These are phyloP conservation scores for Nyctanthes arbortristis DNA, from an alignment of 257 asterid genomes.

Conservation along the genomic window DNA sequence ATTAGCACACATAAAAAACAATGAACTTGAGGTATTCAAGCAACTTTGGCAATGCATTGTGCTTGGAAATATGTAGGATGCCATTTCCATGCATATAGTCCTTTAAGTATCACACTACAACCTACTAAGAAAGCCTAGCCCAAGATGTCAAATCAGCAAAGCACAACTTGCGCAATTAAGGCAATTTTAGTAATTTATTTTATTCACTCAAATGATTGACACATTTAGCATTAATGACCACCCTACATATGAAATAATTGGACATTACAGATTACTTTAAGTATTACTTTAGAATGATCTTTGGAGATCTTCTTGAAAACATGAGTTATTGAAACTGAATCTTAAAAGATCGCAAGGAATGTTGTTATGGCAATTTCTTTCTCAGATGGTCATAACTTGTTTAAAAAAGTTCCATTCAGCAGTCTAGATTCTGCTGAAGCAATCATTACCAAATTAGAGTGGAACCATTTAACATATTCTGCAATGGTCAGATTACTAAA, in stretches of 20 bases:
- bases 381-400: neutral
- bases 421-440: neutral
- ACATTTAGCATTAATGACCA: neutral
- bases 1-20: too few species aligned
- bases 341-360: neutral
- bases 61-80: neutral
- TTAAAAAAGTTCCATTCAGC: neutral
- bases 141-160: constrained; percentile 2
- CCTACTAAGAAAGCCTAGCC: neutral
- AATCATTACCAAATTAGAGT: neutral
- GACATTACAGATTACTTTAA: neutral
- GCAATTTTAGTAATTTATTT: constrained; percentile 9
- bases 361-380: neutral
- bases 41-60: neutral
- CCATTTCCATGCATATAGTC: neutral
- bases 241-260: neutral
- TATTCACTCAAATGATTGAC: neutral
- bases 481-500: neutral
- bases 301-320: constrained; percentile 6
- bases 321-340: neutral
- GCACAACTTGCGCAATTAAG: neutral
- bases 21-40: neutral
- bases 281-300: neutral
- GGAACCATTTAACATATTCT: neutral
- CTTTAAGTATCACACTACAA: too few species aligned